These are phyloP conservation scores for Desmodesmus armatus DNA, from an alignment of 139 green algal genomes.

Conservation along the genomic window DNA sequence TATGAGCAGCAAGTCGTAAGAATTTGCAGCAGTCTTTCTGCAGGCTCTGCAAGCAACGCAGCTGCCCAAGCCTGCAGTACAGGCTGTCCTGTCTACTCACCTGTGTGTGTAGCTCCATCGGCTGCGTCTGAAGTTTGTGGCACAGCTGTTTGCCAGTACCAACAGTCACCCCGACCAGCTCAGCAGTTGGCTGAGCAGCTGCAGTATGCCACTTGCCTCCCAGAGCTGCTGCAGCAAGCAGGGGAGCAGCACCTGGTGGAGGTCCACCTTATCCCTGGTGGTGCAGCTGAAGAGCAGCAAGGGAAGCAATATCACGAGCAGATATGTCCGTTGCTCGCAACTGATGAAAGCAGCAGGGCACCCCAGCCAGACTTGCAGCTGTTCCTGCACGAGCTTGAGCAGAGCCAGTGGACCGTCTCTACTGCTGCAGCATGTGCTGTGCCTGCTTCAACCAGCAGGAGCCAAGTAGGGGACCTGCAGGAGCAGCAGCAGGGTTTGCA, in stretches of 20 bases:
- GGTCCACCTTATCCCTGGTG: not conserved
- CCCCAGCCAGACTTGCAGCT: slow-evolving; percentile 31
- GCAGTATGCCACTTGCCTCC: too few species aligned
- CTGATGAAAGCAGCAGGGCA: not conserved
- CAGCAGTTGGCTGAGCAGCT: too few species aligned
- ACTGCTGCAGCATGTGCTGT: not conserved
- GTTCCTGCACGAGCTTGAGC: slow-evolving; percentile 3
- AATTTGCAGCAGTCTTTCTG: too few species aligned
- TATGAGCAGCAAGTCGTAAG: too few species aligned
- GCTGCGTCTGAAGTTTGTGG: too few species aligned
- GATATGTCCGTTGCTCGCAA: not conserved
- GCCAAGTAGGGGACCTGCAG: not conserved
- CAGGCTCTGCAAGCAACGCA: too few species aligned
- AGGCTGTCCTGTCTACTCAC: too few species aligned
- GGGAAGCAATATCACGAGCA: not conserved
- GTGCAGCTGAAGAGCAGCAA: not conserved
- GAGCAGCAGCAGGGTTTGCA: too few species aligned
- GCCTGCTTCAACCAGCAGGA: not conserved
- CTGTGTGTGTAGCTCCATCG: too few species aligned
- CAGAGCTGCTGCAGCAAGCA: not conserved
- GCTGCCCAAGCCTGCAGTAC: too few species aligned
- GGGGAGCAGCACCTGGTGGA: not conserved
- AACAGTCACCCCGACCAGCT: too few species aligned
- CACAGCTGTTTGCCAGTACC: too few species aligned
- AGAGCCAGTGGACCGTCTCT: not conserved